These are phyloP conservation scores for Arctium minus DNA, from an alignment of 129 eudicot species.

Conservation along the genomic window DNA sequence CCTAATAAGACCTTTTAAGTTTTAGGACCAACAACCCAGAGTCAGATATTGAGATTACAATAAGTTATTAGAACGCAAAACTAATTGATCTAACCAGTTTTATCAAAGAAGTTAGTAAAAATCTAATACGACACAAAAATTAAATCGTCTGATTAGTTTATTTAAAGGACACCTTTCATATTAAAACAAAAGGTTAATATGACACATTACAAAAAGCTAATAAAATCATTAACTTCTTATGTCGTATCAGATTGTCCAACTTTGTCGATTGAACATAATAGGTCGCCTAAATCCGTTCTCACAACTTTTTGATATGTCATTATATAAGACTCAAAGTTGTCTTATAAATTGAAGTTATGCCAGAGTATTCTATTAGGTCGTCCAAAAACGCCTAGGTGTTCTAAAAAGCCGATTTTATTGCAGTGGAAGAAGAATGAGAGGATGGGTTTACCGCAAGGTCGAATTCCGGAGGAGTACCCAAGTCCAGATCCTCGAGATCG, in stretches of 20 bases:
- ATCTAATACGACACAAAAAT: background rate
- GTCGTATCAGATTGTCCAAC: background rate
- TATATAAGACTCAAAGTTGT: background rate
- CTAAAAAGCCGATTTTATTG: background rate
- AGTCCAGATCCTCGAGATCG: slow-evolving; percentile 50
- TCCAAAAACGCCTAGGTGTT: background rate
- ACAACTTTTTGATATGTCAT: background rate
- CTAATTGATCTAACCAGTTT: background rate
- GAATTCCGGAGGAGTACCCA: slow-evolving; percentile 54
- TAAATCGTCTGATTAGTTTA: background rate
- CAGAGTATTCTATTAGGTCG: background rate
- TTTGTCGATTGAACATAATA: background rate
- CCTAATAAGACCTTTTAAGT: background rate
- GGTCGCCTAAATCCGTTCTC: background rate
- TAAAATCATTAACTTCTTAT: no score
- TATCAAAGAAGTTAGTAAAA: background rate
- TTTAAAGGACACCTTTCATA: background rate
- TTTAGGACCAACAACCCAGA: background rate
- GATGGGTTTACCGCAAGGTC: slow-evolving; percentile 44
- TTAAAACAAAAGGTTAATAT: no score
- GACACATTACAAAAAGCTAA: background rate
- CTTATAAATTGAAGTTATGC: background rate
- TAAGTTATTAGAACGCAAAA: background rate
- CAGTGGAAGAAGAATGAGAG: background rate
- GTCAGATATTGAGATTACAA: no score